A percentile compares a stretch with the other conserved stretches of the same genome.
Evolutionary conservation across 1,284 basidiomycete genomes (phyloP).

Genomic region (Tremellales sp.): DNA sequence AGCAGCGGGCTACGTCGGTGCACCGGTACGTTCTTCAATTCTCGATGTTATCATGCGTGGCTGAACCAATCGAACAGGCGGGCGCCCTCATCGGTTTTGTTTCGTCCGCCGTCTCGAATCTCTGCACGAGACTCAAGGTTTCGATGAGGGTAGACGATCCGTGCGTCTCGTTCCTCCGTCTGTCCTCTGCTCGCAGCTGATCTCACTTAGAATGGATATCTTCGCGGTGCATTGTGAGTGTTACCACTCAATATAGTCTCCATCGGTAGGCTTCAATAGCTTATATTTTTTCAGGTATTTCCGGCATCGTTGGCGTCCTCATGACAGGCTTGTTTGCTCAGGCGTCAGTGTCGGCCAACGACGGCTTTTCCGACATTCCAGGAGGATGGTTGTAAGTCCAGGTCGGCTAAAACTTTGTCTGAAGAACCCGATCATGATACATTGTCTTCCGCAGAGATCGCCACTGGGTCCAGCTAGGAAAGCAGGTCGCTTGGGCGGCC

Average conservation of each 20-base stretch:
- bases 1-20: constrained; percentile 50
- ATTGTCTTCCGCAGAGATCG: constrained; percentile 48
- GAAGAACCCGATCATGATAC: constrained; percentile 9
- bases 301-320: constrained; percentile 79
- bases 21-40: constrained; percentile 52
- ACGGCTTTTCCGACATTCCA: constrained; percentile 52
- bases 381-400: constrained; percentile 63
- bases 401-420: not conserved
- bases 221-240: constrained; percentile 91
- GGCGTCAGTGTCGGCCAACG: constrained; percentile 71
- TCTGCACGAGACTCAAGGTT: constrained; percentile 73
- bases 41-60: no score
- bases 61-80: constrained; percentile 50
- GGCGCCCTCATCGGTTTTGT: constrained; percentile 69
- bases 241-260: no score
- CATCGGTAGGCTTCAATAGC: no score
- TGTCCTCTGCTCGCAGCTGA: constrained; percentile 1
- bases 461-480: constrained; percentile 72
- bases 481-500: constrained; percentile 76
- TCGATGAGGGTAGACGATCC: constrained; percentile 48
- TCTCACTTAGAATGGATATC: constrained; percentile 55
- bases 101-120: constrained; percentile 74
- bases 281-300: no score
- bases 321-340: constrained; percentile 63
- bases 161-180: constrained; percentile 6